phyloP scores from a whole-genome alignment of 2,329 filamentous ascomycete genomes.

The Aspergillus uvarum region DNA sequence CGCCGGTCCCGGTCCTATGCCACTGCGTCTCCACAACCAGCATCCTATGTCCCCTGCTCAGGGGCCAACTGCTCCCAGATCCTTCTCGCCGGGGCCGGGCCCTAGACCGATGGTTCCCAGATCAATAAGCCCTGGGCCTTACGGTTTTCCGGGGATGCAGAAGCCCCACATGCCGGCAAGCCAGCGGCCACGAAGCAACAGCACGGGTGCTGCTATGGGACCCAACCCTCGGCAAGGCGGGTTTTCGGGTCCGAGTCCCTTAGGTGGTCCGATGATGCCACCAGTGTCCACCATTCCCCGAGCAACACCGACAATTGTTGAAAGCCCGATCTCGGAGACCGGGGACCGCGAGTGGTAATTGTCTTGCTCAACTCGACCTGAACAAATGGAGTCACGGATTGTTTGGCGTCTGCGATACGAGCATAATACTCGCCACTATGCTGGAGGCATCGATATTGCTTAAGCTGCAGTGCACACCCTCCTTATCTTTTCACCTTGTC shows the following conservation, averaged over 20 bases:
- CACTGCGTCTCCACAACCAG: constrained; percentile 27
- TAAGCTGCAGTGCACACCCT: neutral
- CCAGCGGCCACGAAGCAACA: constrained; percentile 47
- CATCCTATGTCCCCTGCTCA: constrained; percentile 33
- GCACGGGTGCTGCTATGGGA: constrained; percentile 36
- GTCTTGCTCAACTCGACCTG: neutral
- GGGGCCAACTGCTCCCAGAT: constrained; percentile 39
- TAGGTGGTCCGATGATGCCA: constrained; percentile 23
- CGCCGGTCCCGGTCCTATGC: constrained; percentile 31
- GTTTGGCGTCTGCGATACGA: neutral
- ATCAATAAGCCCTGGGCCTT: constrained; percentile 46
- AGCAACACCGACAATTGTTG: neutral
- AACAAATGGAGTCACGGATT: neutral
- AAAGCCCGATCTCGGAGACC: neutral
- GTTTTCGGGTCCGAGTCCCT: constrained; percentile 28
- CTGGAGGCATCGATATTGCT: neutral
- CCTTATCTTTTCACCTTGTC: neutral
- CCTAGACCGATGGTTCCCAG: constrained; percentile 26
- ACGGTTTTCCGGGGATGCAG: constrained; percentile 43
- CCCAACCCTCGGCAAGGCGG: constrained; percentile 19
- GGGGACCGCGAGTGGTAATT: neutral
- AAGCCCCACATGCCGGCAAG: constrained; percentile 40
- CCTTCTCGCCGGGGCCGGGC: constrained; percentile 35
- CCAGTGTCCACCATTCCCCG: constrained; percentile 47
- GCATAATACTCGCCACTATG: neutral